Conservation (phyloP, 139 green algal species). For the Parachlorella kessleri region DNA sequence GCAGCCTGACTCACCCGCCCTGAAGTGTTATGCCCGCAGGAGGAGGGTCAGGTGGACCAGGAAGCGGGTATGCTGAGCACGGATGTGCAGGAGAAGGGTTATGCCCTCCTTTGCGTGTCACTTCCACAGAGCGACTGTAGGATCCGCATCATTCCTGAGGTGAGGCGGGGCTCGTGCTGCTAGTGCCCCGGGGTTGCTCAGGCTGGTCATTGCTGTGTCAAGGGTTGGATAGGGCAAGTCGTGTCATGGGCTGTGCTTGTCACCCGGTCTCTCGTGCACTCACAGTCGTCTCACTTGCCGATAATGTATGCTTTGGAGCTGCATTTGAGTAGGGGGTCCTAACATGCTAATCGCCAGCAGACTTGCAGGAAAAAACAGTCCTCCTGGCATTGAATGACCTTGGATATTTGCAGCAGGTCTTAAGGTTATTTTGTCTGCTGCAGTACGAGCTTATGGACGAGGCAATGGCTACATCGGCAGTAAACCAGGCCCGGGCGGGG, state of each 20-base stretch:
- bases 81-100: constrained; percentile 79
- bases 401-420: background rate
- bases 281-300: too few relatives aligned
- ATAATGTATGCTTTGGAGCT: too few relatives aligned
- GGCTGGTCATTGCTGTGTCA: background rate
- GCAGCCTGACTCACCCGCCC: too few relatives aligned
- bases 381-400: background rate
- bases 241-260: background rate
- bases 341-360: background rate
- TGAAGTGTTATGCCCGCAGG: constrained; percentile 42
- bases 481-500: background rate
- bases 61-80: constrained; percentile 82
- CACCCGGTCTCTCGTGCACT: too few relatives aligned
- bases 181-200: background rate
- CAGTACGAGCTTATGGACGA: background rate
- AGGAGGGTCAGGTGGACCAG: constrained; percentile 76
- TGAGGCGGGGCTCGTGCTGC: constrained; percentile 2
- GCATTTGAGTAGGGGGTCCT: background rate
- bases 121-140: constrained; percentile 68
- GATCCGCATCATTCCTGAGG: constrained; percentile 71
- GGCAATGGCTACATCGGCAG: background rate
- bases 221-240: background rate
- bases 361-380: background rate
- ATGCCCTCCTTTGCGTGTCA: constrained; percentile 85
- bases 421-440: background rate